These are phyloP conservation scores for Stachybotrys echinatus DNA, from an alignment of 2,329 filamentous ascomycete species.

Conservation along the genomic window DNA sequence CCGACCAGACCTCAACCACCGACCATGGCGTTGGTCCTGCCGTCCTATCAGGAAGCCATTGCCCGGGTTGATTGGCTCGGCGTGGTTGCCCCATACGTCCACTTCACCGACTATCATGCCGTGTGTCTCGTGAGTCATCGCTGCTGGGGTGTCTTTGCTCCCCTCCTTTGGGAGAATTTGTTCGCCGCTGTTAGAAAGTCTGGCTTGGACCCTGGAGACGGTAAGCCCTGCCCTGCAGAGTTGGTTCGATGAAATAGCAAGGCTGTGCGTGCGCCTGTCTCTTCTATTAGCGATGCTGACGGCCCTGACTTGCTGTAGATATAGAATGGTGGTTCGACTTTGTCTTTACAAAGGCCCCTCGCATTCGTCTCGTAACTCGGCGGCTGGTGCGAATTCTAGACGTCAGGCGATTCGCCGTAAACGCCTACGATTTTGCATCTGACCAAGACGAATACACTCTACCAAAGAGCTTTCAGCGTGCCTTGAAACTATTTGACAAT, in stretches of 20 bases:
- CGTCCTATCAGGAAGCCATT: conserved; percentile 49
- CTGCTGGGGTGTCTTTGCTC: conserved; percentile 45
- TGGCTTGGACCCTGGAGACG: conserved; percentile 38
- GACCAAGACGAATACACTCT: conserved; percentile 27
- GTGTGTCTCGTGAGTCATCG: conserved; percentile 44
- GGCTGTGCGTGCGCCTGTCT: background rate
- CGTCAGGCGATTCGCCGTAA: conserved; percentile 35
- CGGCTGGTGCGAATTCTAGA: conserved; percentile 42
- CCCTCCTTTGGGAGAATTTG: conserved; percentile 48
- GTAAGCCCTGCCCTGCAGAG: conserved; percentile 25
- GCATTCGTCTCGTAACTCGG: conserved; percentile 31
- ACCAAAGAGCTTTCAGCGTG: conserved; percentile 31
- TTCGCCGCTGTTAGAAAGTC: conserved; percentile 31
- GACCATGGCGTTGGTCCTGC: conserved; percentile 28
- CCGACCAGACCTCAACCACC: background rate
- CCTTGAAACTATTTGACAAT: conserved; percentile 35
- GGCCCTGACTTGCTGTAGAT: conserved; percentile 27
- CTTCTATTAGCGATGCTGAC: background rate
- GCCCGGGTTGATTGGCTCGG: conserved; percentile 41
- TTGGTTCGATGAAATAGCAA: background rate
- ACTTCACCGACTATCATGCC: conserved; percentile 31
- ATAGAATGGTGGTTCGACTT: conserved; percentile 44
- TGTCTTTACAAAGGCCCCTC: conserved; percentile 31
- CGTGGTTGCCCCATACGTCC: conserved; percentile 40
- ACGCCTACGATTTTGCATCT: conserved; percentile 34